A percentile compares a stretch with the other conserved stretches of the same genome.
These are phyloP conservation scores for Aegilops umbellulata DNA, from an alignment of 176 grass and related monocot genomes.

Conservation along the genomic window DNA sequence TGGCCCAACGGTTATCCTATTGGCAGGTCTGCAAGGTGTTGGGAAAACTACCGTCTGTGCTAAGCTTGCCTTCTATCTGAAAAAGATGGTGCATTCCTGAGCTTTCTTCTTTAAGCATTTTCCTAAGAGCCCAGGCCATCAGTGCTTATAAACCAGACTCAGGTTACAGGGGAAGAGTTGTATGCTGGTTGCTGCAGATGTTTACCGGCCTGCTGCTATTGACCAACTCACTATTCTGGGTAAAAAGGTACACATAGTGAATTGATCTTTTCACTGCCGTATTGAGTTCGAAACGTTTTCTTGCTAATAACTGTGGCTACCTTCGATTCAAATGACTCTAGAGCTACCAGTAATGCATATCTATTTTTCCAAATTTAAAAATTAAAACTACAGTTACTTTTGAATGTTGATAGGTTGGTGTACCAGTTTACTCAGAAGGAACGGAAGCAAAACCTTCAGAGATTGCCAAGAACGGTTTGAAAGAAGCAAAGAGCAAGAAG, in stretches of 20 bases:
- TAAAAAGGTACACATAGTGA: conserved; percentile 53
- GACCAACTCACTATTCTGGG: conserved; percentile 90
- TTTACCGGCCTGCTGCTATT: conserved; percentile 98
- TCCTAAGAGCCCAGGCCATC: conserved; percentile 17
- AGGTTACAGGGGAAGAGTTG: conserved; percentile 94
- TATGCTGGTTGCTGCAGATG: conserved; percentile 93
- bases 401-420: conserved; percentile 62
- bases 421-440: conserved; percentile 90
- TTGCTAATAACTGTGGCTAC: neutral
- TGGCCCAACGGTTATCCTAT: conserved; percentile 75
- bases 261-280: neutral
- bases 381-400: neutral
- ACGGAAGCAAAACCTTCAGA: conserved; percentile 68
- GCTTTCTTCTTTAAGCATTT: conserved; percentile 17
- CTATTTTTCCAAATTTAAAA: neutral
- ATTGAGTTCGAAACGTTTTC: conserved; percentile 13
- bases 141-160: conserved; percentile 42
- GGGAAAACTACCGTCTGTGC: conserved; percentile 95
- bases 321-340: neutral
- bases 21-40: conserved; percentile 93
- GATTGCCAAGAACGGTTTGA: conserved; percentile 79
- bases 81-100: conserved; percentile 73
- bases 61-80: conserved; percentile 90
- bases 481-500: conserved; percentile 80
- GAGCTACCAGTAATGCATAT: neutral